These are phyloP conservation scores for Botrytis byssoidea DNA, from an alignment of 2,329 filamentous ascomycete species.

Conservation along the genomic window DNA sequence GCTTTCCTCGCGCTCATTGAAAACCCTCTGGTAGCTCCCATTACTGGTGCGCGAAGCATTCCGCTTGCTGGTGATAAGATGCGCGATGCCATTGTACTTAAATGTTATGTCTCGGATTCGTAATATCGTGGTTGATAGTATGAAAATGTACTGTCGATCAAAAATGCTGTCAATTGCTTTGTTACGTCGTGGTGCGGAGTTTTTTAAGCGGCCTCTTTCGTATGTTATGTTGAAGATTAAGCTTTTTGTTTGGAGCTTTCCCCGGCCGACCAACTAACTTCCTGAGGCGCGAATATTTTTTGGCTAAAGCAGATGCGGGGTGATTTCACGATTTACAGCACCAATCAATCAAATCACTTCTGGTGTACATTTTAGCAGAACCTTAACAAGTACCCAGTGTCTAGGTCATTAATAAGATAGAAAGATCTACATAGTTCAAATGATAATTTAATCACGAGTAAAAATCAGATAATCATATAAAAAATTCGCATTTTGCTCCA, in stretches of 20 bases:
- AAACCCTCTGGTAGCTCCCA: neutral
- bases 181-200: conserved; percentile 5
- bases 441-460: neutral
- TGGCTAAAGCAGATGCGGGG: conserved; percentile 6
- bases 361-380: neutral
- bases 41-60: conserved; percentile 30
- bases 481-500: neutral
- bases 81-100: conserved; percentile 45
- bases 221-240: conserved; percentile 9
- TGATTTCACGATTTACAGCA: conserved; percentile 1
- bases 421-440: neutral
- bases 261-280: conserved; percentile 9
- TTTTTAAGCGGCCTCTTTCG: conserved; percentile 1
- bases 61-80: conserved; percentile 44
- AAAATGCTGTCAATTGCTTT: conserved; percentile 4
- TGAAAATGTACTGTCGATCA: neutral
- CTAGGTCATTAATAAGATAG: neutral
- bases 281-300: conserved; percentile 18
- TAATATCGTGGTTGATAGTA: neutral
- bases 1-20: neutral
- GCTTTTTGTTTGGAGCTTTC: conserved; percentile 19
- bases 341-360: neutral
- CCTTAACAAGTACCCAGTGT: neutral
- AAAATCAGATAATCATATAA: neutral
- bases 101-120: neutral